Base-by-base conservation (phyloP, 2,329 filamentous ascomycete genomes). In the Penicillium sp. region DNA sequence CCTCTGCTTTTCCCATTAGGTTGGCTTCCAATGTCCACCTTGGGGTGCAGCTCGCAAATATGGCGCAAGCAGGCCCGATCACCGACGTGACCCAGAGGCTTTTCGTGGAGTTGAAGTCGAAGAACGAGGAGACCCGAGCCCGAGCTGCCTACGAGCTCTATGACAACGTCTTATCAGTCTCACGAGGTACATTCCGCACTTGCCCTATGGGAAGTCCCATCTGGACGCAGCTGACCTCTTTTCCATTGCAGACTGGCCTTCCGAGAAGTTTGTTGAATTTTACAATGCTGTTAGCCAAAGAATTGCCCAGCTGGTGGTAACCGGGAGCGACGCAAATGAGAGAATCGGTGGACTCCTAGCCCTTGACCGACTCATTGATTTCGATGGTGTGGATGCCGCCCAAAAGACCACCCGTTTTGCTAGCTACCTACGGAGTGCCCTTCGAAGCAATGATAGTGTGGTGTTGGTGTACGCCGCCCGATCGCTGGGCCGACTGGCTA, bases 331-430 rank as follows among this genome's bases (percentile, higher is more conserved):
- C 72, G 88, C 90, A 5, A 86, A 88, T 65, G 94, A 99, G 71
- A 88, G 92, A 55, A 86, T 97, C 54, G 94, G 92, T 59, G 95
- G 94, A 50, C 89, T 99, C 59, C 88, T 94, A 67, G 93, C 93
- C 56, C 85, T 99, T 58, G 93, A 96, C 73, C 88, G 89, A 54
- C 85, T 99, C 52, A 93, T 97, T 74, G 92, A 97, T 73, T 97
- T 97, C 72, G 93, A 97, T 67, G 93, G 92, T 56, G 90, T 97
- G 65, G 95, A 99, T 76, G 86, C 90, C 23, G 91, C 90, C 33
- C 86, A 91, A 67, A 97, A 97, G 76, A 96, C 94, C 56, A 96
- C 93, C 27, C 87, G 94, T 53, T 99, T 97, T 70, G 91, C 91
- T 44, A 91, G 91, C 61, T 95, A 93, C 68, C 84, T 99, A 56